Percentiles rank a stretch among this genome's conserved stretches.
These are phyloP conservation scores for Sarocladium brachiariae DNA, from an alignment of 2,329 filamentous ascomycete species.

Conservation along the genomic window DNA sequence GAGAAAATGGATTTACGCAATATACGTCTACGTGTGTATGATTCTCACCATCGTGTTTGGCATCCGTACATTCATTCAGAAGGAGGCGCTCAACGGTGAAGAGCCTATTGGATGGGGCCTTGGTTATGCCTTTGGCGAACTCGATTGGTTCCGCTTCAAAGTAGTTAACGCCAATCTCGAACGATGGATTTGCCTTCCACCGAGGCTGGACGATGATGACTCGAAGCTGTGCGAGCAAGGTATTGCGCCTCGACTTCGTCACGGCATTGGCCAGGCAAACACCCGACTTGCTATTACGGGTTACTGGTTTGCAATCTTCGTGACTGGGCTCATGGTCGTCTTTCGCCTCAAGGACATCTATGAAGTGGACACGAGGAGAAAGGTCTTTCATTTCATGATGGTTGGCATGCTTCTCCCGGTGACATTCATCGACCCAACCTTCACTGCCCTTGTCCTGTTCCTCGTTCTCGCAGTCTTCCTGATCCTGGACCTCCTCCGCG, in stretches of 20 bases:
- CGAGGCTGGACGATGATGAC: constrained; percentile 23
- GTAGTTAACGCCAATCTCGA: constrained; percentile 63
- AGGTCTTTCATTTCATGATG: constrained; percentile 98
- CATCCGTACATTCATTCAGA: constrained; percentile 62
- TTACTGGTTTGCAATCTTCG: constrained; percentile 68
- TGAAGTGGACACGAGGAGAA: constrained; percentile 91
- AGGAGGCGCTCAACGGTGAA: constrained; percentile 58
- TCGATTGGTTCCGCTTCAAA: constrained; percentile 63
- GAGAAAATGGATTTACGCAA: constrained; percentile 79
- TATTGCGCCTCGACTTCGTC: constrained; percentile 60
- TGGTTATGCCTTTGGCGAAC: constrained; percentile 79
- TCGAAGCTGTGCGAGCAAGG: constrained; percentile 42
- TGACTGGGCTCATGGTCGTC: constrained; percentile 66
- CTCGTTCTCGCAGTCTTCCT: constrained; percentile 79
- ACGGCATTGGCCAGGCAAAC: constrained; percentile 67
- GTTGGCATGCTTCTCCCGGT: constrained; percentile 89
- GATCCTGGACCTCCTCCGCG: constrained; percentile 80
- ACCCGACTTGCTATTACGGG: constrained; percentile 68
- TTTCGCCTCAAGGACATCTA: constrained; percentile 67
- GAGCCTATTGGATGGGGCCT: constrained; percentile 93
- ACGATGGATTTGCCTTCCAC: constrained; percentile 68
- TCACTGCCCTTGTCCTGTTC: constrained; percentile 70
- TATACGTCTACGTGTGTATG: constrained; percentile 67
- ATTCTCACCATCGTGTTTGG: constrained; percentile 60
- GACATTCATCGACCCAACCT: constrained; percentile 80